Conservation (phyloP, 2,329 filamentous ascomycete genomes). For the Chrysosporium keratinophilum region DNA sequence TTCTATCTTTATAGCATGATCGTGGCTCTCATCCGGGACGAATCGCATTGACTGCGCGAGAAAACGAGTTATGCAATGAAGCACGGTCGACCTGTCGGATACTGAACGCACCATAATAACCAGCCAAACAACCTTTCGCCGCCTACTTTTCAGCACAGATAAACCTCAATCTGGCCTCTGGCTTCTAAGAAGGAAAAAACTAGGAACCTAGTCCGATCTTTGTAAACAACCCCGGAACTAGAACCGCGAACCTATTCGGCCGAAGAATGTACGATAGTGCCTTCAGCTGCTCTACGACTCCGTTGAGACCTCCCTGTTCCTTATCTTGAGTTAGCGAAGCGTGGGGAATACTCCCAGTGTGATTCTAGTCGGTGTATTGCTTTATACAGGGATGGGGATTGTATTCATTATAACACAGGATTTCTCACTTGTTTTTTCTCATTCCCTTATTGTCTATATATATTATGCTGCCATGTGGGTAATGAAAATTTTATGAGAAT, state of each 20-base stretch:
- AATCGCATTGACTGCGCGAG: constrained; percentile 58
- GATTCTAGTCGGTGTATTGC: background rate
- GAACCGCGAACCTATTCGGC: background rate
- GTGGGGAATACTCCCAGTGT: background rate
- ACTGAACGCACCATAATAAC: constrained; percentile 3
- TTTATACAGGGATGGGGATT: background rate
- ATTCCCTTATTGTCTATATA: constrained; percentile 8
- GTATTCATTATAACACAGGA: background rate
- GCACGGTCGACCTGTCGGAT: constrained; percentile 21
- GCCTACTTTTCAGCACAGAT: background rate
- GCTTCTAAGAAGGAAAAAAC: background rate
- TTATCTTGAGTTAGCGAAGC: background rate
- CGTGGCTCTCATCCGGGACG: constrained; percentile 90
- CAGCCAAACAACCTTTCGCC: background rate
- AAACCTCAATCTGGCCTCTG: background rate
- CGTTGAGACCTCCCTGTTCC: background rate
- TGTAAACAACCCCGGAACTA: background rate
- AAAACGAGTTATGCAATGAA: constrained; percentile 33
- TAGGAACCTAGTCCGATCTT: background rate
- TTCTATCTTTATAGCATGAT: constrained; percentile 99
- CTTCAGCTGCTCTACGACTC: background rate
- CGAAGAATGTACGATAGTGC: background rate
- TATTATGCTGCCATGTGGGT: constrained; percentile 4
- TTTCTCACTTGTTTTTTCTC: constrained; percentile 1
- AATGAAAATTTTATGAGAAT: constrained; percentile 5